Evolutionary conservation across 1,139 yeast species (phyloP), one percentile per base, ranked within the genome.

Genomic region (Suhomyces chickasaworum): DNA sequence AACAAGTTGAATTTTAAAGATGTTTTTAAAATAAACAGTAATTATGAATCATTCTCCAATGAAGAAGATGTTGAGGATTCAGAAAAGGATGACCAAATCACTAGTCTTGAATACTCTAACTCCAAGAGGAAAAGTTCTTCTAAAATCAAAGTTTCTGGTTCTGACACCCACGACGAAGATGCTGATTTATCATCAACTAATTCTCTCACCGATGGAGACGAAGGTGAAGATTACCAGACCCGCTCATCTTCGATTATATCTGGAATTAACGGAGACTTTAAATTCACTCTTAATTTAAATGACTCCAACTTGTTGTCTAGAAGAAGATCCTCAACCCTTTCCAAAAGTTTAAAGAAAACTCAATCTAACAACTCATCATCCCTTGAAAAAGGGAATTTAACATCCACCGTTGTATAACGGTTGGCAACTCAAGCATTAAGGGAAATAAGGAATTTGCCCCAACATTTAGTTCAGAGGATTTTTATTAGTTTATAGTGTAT

Each of bases 181-280:
- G 54, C 47, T 15, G 52, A 53, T 31, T 37, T 49, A 31, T 51
- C 57, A 0, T 54, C 57, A 3, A 39, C 52, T 7, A 53, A 52
- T 36, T 54, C 57, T 1, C 43, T 49, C 25, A 49, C 54, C 9
- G 57, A 53, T 6, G 54, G 46, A 7, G 53, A 50, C 15, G 49
- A 48, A 18, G 53, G 53, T n/a, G 62, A 51, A 18, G 65, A 60
- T 36, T 65, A 64, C 48, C 76, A 68, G 47, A 74, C 79, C 1
- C 59, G 78, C 41, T 73, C 77, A 16, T 68, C 75, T n/a, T 69
- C 76, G 3, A 66, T 73, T 3, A 71, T 73, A 15, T 66, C 71
- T 12, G 75, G 75, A 17, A 62, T 63, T 25, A 72, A 60, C 50
- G 75, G 73, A 25, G 75, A 68, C 47, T 74, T 64, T 53, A 74